phyloP scores from a whole-genome alignment of 352 stramenopile genomes.

The Pythium folliculosum region DNA sequence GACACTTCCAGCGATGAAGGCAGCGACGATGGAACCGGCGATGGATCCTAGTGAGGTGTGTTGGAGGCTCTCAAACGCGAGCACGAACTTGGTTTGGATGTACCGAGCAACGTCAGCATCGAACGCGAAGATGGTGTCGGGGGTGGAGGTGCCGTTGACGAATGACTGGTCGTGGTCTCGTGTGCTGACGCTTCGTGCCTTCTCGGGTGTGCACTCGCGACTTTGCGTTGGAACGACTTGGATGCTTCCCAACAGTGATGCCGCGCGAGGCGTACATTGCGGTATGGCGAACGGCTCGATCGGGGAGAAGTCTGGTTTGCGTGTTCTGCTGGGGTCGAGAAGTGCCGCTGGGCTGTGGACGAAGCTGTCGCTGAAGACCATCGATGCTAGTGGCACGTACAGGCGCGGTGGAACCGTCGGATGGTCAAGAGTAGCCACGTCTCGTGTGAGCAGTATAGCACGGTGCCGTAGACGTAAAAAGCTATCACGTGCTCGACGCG shows the following conservation, averaged over 20 bases:
- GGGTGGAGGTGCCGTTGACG: background rate
- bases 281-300: background rate
- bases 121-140: background rate
- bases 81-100: slow-evolving; percentile 45
- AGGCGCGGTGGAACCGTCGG: background rate
- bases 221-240: too few species aligned
- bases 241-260: too few species aligned
- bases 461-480: too few species aligned
- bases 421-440: too few species aligned
- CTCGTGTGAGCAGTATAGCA: background rate
- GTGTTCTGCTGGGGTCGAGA: background rate
- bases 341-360: background rate
- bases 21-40: slow-evolving; percentile 56
- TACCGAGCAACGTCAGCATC: background rate
- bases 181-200: background rate
- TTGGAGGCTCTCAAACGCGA: slow-evolving; percentile 56
- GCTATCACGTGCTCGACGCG: too few species aligned
- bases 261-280: background rate
- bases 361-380: background rate
- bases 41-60: slow-evolving; percentile 42
- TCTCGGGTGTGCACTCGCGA: background rate
- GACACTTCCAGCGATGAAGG: slow-evolving; percentile 53
- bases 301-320: background rate
- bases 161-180: background rate
- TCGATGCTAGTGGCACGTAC: background rate